These are phyloP conservation scores for Ocimum tenuiflorum DNA, from an alignment of 257 asterid genomes.

Conservation along the genomic window DNA sequence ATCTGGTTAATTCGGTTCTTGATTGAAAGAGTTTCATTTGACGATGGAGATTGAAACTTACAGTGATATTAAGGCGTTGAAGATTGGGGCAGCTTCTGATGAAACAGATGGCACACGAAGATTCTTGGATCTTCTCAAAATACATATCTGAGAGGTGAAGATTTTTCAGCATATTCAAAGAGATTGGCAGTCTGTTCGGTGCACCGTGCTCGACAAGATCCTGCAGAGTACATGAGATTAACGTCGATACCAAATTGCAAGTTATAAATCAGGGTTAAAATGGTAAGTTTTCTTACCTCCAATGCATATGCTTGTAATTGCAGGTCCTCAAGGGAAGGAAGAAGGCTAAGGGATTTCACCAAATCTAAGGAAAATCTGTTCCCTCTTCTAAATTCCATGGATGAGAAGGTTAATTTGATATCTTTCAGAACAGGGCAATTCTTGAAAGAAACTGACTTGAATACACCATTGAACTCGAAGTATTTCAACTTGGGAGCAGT, in stretches of 20 bases:
- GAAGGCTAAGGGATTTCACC: slow-evolving; percentile 37
- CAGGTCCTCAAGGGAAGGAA: slow-evolving; percentile 42
- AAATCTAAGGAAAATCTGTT: slow-evolving; percentile 34
- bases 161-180: slow-evolving; percentile 32
- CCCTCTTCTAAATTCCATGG: slow-evolving; percentile 35
- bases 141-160: slow-evolving; percentile 44
- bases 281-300: slow-evolving; percentile 34
- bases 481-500: slow-evolving; percentile 34
- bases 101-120: slow-evolving; percentile 47
- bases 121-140: slow-evolving; percentile 39
- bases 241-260: neutral
- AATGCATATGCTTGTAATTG: slow-evolving; percentile 40
- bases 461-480: slow-evolving; percentile 43
- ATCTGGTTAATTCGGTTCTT: neutral
- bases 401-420: slow-evolving; percentile 29
- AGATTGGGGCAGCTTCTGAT: slow-evolving; percentile 48
- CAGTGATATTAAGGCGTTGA: slow-evolving; percentile 43
- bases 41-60: slow-evolving; percentile 25
- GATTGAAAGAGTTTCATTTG: neutral
- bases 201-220: slow-evolving; percentile 47
- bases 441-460: slow-evolving; percentile 37
- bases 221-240: slow-evolving; percentile 21
- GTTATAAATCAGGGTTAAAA: neutral
- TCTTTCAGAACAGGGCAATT: slow-evolving; percentile 38
- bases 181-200: slow-evolving; percentile 33